These are phyloP conservation scores for Gamarada debralockiae DNA, from an alignment of 495 filamentous ascomycete genomes.

Conservation along the genomic window DNA sequence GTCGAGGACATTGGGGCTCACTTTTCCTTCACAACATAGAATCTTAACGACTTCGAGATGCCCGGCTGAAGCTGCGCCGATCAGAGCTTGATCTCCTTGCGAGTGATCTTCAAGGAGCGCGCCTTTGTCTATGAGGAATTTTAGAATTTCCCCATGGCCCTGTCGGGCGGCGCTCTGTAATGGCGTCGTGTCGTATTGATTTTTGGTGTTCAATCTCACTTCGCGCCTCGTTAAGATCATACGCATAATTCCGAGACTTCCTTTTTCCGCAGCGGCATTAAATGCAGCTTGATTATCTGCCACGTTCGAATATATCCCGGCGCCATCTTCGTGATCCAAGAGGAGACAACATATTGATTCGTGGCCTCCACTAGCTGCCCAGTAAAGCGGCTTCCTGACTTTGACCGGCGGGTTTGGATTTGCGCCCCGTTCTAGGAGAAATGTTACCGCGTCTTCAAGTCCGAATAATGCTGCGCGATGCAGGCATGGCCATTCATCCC, in stretches of 20 bases:
- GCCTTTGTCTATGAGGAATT: conserved; percentile 14
- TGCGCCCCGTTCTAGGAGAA: conserved; percentile 15
- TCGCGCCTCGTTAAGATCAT: conserved; percentile 10
- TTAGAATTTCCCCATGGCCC: conserved; percentile 7
- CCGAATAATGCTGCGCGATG: conserved; percentile 15
- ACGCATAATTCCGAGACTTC: conserved; percentile 2
- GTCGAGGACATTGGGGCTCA: background rate
- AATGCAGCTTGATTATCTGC: conserved; percentile 17
- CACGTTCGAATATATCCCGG: background rate
- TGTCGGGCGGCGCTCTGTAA: conserved; percentile 3
- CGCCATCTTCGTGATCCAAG: conserved; percentile 12
- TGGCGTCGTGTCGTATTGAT: conserved; percentile 4
- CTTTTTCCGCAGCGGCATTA: conserved; percentile 6
- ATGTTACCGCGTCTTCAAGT: conserved; percentile 6
- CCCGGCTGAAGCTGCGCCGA: conserved; percentile 2
- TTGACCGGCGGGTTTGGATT: conserved; percentile 18
- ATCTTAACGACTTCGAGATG: conserved; percentile 12
- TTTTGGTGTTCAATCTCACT: conserved; percentile 6
- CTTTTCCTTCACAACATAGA: conserved; percentile 6
- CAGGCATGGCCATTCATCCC: conserved; percentile 14
- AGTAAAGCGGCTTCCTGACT: conserved; percentile 7
- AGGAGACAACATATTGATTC: conserved; percentile 6
- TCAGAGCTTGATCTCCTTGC: conserved; percentile 6
- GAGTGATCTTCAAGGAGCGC: conserved; percentile 12
- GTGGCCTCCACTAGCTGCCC: conserved; percentile 8